These are phyloP conservation scores for Coemansia sp. DNA, from an alignment of 192 early-diverging fungal genomes.

Conservation along the genomic window DNA sequence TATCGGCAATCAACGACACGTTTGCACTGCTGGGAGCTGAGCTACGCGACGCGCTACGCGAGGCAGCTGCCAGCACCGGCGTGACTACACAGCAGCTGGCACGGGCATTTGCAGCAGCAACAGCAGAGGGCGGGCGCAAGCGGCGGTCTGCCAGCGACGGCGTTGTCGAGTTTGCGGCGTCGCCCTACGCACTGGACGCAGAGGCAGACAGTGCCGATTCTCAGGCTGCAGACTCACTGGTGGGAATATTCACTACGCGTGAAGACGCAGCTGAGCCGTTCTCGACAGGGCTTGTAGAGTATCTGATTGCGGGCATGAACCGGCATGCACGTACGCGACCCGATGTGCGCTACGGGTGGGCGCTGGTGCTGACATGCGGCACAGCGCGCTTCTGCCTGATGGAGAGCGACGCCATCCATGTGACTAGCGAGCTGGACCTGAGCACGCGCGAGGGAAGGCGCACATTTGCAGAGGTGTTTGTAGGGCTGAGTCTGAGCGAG, in stretches of 20 bases:
- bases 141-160: constrained; percentile 8
- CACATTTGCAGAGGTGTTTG: constrained; percentile 7
- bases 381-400: constrained; percentile 33
- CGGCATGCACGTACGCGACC: constrained; percentile 21
- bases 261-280: constrained; percentile 37
- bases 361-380: constrained; percentile 20
- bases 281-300: constrained; percentile 37
- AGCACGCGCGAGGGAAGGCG: constrained; percentile 7
- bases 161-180: constrained; percentile 26
- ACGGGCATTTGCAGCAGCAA: constrained; percentile 12
- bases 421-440: constrained; percentile 13
- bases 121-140: not conserved
- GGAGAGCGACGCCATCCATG: constrained; percentile 45
- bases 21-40: constrained; percentile 18
- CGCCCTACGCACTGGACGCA: not conserved
- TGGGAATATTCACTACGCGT: constrained; percentile 20
- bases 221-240: constrained; percentile 13
- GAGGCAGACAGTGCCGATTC: constrained; percentile 1
- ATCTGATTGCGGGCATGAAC: constrained; percentile 34
- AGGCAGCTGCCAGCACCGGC: not conserved
- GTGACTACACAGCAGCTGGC: not conserved
- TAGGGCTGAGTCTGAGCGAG: constrained; percentile 19
- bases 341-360: constrained; percentile 38
- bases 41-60: constrained; percentile 19
- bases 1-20: constrained; percentile 4